Evolutionary conservation across 2,329 filamentous ascomycete species (phyloP), one percentile per base, ranked within the genome.

Genomic region (Colletotrichum sp.): DNA sequence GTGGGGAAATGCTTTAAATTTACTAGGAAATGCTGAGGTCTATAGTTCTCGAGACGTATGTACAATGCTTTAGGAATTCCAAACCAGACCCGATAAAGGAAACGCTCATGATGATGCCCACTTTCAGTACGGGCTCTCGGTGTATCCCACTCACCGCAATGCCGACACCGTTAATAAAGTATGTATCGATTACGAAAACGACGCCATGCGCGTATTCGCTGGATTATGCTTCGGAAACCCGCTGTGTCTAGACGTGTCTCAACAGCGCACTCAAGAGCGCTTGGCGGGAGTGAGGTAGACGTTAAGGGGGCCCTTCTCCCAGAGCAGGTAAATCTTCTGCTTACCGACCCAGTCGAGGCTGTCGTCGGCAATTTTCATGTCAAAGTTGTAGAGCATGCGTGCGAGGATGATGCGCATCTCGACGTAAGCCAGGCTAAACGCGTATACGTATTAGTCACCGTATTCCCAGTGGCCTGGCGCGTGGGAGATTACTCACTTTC

Each of bases 331-430:
- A 13, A 73, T 69, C 71, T 76, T 74, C 21, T 76, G 74, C 7
- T 36, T 56, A 59, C 79, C 71, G 7, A 85, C 83, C 86, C 86
- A 87, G 26, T 82, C 73, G 7, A 75, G 62, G 21, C 82, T 81
- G 26, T 83, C 82, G 12, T 82, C 78, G 6, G 77, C 79, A 7
- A 88, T 79, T 55, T 82, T 79, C 59, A 89, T 75, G 69, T 90
- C 88, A 70, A 89, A 90, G 34, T 86, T 84, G 70, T 81, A 88
- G 4, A 90, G 77, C 16, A 90, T 73, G 9, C 85, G 83, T 3
- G 86, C 82, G 3, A 89, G 77, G 14, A 89, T 86, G 8, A 89
- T 76, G 3, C 88, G 85, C 85, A 90, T 87, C 78, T 90, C 88
- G 4, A 83, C 83, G 63, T 87, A 87, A 0, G 89, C 88, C 34